Evolutionary conservation across 73 alveolate genomes (phyloP).

Genomic region (Paramecium caudatum): DNA sequence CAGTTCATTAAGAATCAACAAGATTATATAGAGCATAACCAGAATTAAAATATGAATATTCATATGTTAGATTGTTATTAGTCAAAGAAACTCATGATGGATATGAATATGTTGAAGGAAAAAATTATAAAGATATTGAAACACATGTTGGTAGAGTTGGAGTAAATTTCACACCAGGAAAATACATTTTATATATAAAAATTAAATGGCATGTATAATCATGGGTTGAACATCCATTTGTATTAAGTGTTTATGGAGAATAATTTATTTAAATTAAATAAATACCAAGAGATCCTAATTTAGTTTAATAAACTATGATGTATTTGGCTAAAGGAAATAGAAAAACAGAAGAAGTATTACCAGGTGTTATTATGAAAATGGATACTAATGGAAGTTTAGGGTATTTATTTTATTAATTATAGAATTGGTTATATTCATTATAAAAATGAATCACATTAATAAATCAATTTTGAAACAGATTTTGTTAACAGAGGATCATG

Average conservation of each 20-base stretch:
- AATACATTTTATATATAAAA: not conserved
- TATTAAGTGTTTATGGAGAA: constrained; percentile 35
- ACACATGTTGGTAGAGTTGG: constrained; percentile 57
- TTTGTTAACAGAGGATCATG: not conserved
- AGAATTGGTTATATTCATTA: constrained; percentile 23
- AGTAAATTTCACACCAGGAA: not conserved
- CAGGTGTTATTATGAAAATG: constrained; percentile 15
- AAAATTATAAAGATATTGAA: constrained; percentile 8
- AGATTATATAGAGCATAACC: constrained; percentile 59
- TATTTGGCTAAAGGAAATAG: not conserved
- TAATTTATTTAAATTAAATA: not conserved
- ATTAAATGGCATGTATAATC: constrained; percentile 28
- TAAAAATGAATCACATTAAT: not conserved
- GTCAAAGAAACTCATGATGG: not conserved
- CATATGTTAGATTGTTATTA: constrained; percentile 35
- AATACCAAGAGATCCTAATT: constrained; percentile 12
- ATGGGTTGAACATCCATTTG: constrained; percentile 15
- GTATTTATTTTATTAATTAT: not conserved
- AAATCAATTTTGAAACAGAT: not conserved
- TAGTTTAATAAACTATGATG: constrained; percentile 10
- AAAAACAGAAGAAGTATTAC: constrained; percentile 28
- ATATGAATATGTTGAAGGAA: not conserved
- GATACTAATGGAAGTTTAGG: constrained; percentile 54
- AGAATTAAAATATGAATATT: constrained; percentile 14
- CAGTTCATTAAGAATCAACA: constrained; percentile 63